Conservation (phyloP, 2,329 filamentous ascomycete species). For the Fonsecaea multimorphosa region DNA sequence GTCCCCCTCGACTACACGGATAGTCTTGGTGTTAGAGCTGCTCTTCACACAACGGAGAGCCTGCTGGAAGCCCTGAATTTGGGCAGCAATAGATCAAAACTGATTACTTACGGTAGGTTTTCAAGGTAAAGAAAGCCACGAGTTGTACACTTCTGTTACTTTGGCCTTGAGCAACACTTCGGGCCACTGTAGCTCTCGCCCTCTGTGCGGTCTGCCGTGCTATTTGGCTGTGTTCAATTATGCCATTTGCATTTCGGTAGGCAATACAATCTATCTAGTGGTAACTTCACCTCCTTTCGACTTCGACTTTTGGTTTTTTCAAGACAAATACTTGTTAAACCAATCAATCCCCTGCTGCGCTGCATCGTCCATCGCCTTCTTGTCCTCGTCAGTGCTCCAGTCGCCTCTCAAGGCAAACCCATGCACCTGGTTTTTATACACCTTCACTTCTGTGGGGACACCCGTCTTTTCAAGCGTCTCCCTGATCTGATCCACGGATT, state of each 20-base stretch:
- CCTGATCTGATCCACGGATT: slow-evolving; percentile 49
- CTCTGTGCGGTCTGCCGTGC: too few relatives aligned
- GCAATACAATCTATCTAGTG: too few relatives aligned
- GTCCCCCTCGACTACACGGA: not conserved
- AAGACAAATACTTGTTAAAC: slow-evolving; percentile 48
- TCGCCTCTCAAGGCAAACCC: slow-evolving; percentile 53
- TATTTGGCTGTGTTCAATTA: too few relatives aligned
- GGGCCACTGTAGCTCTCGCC: not conserved
- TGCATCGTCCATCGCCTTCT: slow-evolving; percentile 56
- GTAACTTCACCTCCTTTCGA: too few relatives aligned
- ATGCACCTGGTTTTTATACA: slow-evolving; percentile 55
- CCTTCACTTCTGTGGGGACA: slow-evolving; percentile 47
- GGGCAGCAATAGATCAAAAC: too few relatives aligned
- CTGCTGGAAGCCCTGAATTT: not conserved
- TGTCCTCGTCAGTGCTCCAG: slow-evolving; percentile 51
- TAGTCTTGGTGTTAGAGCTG: not conserved
- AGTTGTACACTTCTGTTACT: not conserved
- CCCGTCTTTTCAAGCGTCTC: slow-evolving; percentile 50
- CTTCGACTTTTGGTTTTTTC: too few relatives aligned
- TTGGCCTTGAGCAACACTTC: not conserved
- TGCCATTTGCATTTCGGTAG: too few relatives aligned
- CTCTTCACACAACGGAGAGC: not conserved
- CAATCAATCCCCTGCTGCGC: slow-evolving; percentile 51
- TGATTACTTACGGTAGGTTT: not conserved
- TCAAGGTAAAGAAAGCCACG: not conserved